Base-by-base conservation (phyloP, 1,139 yeast genomes). In the Yamadazyma membranifaciens region DNA sequence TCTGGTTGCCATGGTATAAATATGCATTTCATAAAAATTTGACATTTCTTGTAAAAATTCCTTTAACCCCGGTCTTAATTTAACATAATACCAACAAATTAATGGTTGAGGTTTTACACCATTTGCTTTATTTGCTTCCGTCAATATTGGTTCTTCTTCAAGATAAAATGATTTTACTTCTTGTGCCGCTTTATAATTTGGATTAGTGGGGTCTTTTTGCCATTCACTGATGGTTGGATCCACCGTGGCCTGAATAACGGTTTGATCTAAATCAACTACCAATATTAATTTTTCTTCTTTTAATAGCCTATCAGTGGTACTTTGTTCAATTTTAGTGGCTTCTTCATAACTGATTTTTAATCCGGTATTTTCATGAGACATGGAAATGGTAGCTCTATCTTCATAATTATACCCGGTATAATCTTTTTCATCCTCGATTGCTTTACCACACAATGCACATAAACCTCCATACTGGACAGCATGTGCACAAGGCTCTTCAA, bases 1-100 rank as follows among this genome's bases (percentile, higher is more conserved):
- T 48, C 96, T 71, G 3, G 98, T 94, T n/a, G 98, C 98, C 99
- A 92, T 92, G 7, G 99, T 92, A 61, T 92, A 92, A 33, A 92
- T 88, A 61, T 92, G 98, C 75, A 92, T 70, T 63, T 92, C 98
- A 59, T 86, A 92, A 40, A 77, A 64, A 36, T 81, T 63, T 5
- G 83, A 70, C 48, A 88, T 76, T 39, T 70, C 69, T 40, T 75
- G 75, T 41, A 92, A 73, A 59, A 92, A 92, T 39, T 80, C 81
- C 39, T 74, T 65, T 35, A 92, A 68, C 0, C 97, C 97, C 0
- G 98, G 98, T 48, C 99, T 76, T 34, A 88, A 67, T 60, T 94
- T 92, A 28, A 94, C 96, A 54, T 87, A 94, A 60, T 92, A 94
- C 85, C 92, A 83, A 61, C 95, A 85, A 42, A 73, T 66, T 11